Evolutionary conservation across 2,329 filamentous ascomycete species (phyloP).

Genomic region (Didymella pomorum): DNA sequence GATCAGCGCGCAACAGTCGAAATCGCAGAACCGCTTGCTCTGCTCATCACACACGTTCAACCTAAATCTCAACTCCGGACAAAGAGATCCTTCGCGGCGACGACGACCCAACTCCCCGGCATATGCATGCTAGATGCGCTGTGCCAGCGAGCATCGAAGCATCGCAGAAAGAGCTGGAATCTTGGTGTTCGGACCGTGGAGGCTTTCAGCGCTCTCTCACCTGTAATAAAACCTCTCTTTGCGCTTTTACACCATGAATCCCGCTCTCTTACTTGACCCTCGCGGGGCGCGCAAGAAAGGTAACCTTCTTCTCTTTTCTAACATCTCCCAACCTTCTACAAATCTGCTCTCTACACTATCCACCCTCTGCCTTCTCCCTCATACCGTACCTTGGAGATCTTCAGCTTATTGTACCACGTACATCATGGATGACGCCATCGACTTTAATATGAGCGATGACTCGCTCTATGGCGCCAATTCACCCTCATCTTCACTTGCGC

Average conservation of each 20-base stretch:
- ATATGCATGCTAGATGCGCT: conserved; percentile 25
- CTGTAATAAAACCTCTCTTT: conserved; percentile 19
- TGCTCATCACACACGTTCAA: not conserved
- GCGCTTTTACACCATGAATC: conserved; percentile 31
- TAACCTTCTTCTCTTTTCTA: conserved; percentile 24
- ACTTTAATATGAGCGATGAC: conserved; percentile 16
- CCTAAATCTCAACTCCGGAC: not conserved
- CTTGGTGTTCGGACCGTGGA: not conserved
- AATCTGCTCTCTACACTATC: not conserved
- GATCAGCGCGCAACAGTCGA: conserved; percentile 5
- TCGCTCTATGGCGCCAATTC: not conserved
- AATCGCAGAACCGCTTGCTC: not conserved
- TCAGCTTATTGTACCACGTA: not conserved
- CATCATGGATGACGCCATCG: conserved; percentile 6
- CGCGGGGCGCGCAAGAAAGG: conserved; percentile 36
- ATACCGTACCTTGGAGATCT: no score
- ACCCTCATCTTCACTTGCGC: conserved; percentile 5
- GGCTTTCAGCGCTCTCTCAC: conserved; percentile 21
- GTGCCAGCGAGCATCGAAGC: conserved; percentile 23
- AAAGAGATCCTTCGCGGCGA: not conserved
- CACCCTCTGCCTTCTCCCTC: not conserved
- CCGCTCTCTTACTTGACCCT: conserved; percentile 39
- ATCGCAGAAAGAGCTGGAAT: conserved; percentile 22
- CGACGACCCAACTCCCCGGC: conserved; percentile 5
- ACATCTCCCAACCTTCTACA: not conserved